Evolutionary conservation across 306 rosid species (phyloP), one percentile per base, ranked within the genome.

Genomic region (Prunus dulcis): DNA sequence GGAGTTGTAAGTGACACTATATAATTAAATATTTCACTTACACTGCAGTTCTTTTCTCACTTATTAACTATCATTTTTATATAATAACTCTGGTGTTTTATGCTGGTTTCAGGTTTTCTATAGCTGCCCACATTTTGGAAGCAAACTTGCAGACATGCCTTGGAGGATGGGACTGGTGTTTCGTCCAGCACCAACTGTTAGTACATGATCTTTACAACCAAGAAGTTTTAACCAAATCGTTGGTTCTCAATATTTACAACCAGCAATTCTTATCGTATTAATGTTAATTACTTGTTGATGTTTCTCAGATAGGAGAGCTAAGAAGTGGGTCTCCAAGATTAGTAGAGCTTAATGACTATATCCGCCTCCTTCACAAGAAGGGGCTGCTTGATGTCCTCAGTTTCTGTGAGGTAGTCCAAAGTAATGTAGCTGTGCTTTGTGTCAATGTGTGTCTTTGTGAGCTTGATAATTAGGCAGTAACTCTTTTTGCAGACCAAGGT

Each of bases 61-160:
- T 57, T 34, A 61, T 28, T 32, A 22, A 45, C 43, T 67, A 69
- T 67, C 20, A 43, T 75, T 41, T 64, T 2, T 65, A 74, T 56
- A 30, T 61, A 22, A 45, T 68, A 74, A 25, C 57, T 22, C 61
- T 74, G 20, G 78, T 78, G 51, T 79, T 55, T 80, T 76, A 47
- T 47, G 76, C 65, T 79, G 83, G 61, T 65, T 83, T 84, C 82
- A 95, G 99, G 92, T 92, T 80, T 95, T 92, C 87, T 95, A 95
- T 71, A 92, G 99, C 87, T 95, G 99, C 85, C 99, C 99, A 32
- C 99, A 95, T 84, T 95, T 92, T 68, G 99, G 99, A 74, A 95
- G 99, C 93, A 95, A 88, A 86, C 93, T 95, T 62, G 99, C 99
- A 63, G 99, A 95, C 76, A 89, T 92, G 95, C 99, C 99, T 66